Conservation (phyloP, 108 stramenopile genomes). For the Nitzschia sp. region DNA sequence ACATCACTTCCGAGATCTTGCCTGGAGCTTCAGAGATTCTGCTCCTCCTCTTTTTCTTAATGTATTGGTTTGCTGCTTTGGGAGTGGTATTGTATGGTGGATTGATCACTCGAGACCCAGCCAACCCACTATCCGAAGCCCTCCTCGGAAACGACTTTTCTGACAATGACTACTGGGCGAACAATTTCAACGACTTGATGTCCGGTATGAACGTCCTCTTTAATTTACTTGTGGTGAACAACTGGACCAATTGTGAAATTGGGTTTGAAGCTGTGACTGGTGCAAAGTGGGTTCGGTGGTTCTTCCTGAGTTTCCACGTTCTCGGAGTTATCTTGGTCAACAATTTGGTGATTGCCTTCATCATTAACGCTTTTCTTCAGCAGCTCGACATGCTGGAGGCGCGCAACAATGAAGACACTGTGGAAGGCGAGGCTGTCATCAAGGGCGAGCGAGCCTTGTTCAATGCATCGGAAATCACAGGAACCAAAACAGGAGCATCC, state of each 20-base stretch:
- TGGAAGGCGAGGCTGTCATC: conserved; percentile 55
- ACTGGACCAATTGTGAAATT: conserved; percentile 68
- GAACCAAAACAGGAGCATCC: conserved; percentile 52
- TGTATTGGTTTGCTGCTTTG: conserved; percentile 62
- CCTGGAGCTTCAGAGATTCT: conserved; percentile 49
- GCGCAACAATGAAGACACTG: conserved; percentile 28
- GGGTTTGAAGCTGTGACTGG: conserved; percentile 43
- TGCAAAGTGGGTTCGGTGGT: conserved; percentile 52
- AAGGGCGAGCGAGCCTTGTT: conserved; percentile 48
- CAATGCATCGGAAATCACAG: conserved; percentile 51
- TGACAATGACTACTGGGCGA: conserved; percentile 66
- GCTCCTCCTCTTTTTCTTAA: conserved; percentile 54
- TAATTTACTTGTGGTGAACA: conserved; percentile 78
- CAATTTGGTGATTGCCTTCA: conserved; percentile 79
- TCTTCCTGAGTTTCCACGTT: conserved; percentile 72
- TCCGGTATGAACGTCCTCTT: conserved; percentile 76
- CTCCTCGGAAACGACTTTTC: conserved; percentile 69
- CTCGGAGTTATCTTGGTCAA: conserved; percentile 66
- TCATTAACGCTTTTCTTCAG: conserved; percentile 71
- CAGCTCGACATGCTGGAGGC: conserved; percentile 43
- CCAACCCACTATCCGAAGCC: conserved; percentile 38
- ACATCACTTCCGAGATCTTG: conserved; percentile 53
- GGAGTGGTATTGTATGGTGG: conserved; percentile 74
- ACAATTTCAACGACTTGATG: conserved; percentile 86
- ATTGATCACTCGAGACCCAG: conserved; percentile 61